phyloP scores from a whole-genome alignment of 352 stramenopile species.

The Saprolegnia parasitica region DNA sequence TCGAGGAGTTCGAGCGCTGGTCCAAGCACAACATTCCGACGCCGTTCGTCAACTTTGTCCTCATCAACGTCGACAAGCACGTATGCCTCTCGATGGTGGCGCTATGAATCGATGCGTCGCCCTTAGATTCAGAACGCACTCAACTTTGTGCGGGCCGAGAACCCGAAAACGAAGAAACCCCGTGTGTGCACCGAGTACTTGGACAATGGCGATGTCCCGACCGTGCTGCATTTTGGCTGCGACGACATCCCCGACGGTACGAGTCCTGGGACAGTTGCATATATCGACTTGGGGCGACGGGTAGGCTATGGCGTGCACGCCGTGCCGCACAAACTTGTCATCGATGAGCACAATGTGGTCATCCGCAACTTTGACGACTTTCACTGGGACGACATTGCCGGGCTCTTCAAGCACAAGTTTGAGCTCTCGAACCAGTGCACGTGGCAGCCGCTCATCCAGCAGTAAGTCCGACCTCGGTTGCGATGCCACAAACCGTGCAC shows the following conservation, averaged over 20 bases:
- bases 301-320: slow-evolving; percentile 42
- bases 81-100: neutral
- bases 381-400: slow-evolving; percentile 56
- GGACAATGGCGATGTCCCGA: slow-evolving; percentile 40
- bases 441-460: slow-evolving; percentile 2
- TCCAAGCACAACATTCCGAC: slow-evolving; percentile 44
- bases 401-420: slow-evolving; percentile 39
- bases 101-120: neutral
- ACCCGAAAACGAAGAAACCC: slow-evolving; percentile 37
- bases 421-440: slow-evolving; percentile 15
- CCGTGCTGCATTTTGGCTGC: slow-evolving; percentile 51
- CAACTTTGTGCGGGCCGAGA: slow-evolving; percentile 43
- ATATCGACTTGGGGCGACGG: too few species aligned
- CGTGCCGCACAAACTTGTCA: slow-evolving; percentile 49
- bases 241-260: slow-evolving; percentile 42
- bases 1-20: slow-evolving; percentile 52
- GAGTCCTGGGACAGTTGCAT: neutral
- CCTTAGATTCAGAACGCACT: slow-evolving; percentile 38
- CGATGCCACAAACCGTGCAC: too few species aligned
- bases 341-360: slow-evolving; percentile 44
- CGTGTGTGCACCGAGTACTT: slow-evolving; percentile 49
- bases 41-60: slow-evolving; percentile 53
- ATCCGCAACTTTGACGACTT: slow-evolving; percentile 54
- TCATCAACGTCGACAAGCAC: slow-evolving; percentile 63
- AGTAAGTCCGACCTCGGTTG: too few species aligned